Base-by-base conservation (phyloP, 2,329 filamentous ascomycete species). In the Venturia asperata region DNA sequence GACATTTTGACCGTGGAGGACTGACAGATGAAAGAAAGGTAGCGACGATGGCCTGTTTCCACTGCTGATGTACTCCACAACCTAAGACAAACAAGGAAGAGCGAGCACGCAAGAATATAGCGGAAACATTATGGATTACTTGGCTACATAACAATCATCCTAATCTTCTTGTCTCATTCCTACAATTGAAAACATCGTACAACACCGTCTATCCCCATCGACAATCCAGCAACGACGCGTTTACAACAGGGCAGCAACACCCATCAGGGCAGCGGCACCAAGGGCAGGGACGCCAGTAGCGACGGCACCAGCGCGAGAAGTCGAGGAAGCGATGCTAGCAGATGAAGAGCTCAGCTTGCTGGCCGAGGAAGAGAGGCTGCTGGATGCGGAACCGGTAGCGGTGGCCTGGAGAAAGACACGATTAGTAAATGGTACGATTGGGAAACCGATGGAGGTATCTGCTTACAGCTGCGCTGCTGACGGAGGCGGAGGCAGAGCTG, bases 261-360 rank as follows among this genome's bases (percentile, higher is more conserved):
- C 52, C 52, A 58, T 21, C 4, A 37, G 7, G 9, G 52, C 52
- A 58, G 30, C 52, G 3, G 27, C 52, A 37, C 52, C 52, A 5
- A 58, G 52, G 17, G 52, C 52, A n/a, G 52, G 52, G 2, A 58
- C 6, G 11, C 52, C 52, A 58, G 52, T 58, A 37, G 52, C 52
- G 19, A 15, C 49, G 11, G 49, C 52, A 58, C 52, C 52, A 37
- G 52, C 52, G 27, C 9, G 15, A 2, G 52, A 58, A 37, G 30
- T 37, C 1, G 52, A 58, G 7, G 27, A 58, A 7, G 52, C 30
- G 37, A 58, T 58, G 30, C 30, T 37, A n/a, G 52, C 27, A 37
- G 52, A 58, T 37, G 52, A 58, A 17, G 52, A 58, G 52, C 52
- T 58, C 52, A 37, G n/a, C 19, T 37, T 58, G 52, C 52, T 58